phyloP scores from a whole-genome alignment of 148 eudicot genomes.

The Vaccinium vitisidaea region DNA sequence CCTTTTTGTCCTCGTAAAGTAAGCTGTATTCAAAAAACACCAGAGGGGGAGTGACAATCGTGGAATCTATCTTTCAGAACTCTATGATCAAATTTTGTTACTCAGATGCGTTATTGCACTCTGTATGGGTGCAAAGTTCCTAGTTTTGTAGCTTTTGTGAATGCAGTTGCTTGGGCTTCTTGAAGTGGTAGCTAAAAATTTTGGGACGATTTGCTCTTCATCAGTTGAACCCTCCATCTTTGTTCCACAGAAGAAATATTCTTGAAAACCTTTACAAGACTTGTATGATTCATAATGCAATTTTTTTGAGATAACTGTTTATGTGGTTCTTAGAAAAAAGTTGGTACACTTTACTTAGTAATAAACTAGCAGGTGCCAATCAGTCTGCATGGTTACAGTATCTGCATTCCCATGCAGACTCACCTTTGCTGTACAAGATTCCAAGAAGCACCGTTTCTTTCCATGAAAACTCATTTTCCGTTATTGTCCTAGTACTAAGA shows the following conservation, averaged over 20 bases:
- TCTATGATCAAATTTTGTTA: background rate
- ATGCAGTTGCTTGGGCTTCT: background rate
- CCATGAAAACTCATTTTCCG: background rate
- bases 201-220: background rate
- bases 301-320: background rate
- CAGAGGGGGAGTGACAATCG: background rate
- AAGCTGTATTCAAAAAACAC: background rate
- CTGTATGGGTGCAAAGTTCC: background rate
- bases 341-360: background rate
- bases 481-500: background rate
- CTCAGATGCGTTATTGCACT: background rate
- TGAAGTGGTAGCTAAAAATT: background rate
- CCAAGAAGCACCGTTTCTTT: background rate
- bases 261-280: background rate
- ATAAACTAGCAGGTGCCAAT: background rate
- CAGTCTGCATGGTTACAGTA: background rate
- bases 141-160: background rate
- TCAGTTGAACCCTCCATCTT: background rate
- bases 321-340: background rate
- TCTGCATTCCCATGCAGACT: conserved; percentile 6
- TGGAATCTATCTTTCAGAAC: background rate
- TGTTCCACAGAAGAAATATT: background rate
- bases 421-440: background rate
- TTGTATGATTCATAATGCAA: background rate
- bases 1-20: background rate